Evolutionary conservation across 2,329 filamentous ascomycete genomes (phyloP).

Genomic region (Seiridium unicorne): DNA sequence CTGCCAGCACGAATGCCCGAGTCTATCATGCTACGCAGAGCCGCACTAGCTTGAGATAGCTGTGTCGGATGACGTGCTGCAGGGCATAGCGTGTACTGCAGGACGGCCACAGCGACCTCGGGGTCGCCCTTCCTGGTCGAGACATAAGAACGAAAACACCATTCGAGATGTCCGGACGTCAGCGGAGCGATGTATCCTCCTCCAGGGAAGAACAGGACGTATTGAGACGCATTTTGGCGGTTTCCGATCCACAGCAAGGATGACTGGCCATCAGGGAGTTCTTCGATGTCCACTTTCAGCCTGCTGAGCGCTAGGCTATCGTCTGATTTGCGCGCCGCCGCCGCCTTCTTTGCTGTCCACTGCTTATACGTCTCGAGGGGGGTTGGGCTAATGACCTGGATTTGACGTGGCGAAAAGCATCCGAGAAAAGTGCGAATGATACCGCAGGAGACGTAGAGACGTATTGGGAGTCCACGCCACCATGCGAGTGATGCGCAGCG

Average conservation of each 20-base stretch:
- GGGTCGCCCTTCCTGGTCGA: slow-evolving; percentile 7
- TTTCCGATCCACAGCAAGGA: slow-evolving; percentile 12
- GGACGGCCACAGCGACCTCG: slow-evolving; percentile 28
- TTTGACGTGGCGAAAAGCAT: slow-evolving; percentile 7
- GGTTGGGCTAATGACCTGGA: slow-evolving; percentile 8
- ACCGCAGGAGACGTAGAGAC: slow-evolving; percentile 12
- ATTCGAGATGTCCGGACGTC: slow-evolving; percentile 11
- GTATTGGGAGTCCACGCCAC: slow-evolving; percentile 14
- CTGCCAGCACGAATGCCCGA: slow-evolving; percentile 27
- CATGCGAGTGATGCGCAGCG: slow-evolving; percentile 14
- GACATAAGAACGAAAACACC: slow-evolving; percentile 11
- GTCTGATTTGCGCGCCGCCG: background rate
- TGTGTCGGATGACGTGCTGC: slow-evolving; percentile 28
- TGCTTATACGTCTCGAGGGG: slow-evolving; percentile 3
- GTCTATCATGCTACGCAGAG: slow-evolving; percentile 26
- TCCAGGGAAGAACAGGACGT: slow-evolving; percentile 12
- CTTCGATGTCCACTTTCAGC: slow-evolving; percentile 8
- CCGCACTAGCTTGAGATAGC: slow-evolving; percentile 29
- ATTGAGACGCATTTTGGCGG: slow-evolving; percentile 4
- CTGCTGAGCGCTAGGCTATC: slow-evolving; percentile 7
- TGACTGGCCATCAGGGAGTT: slow-evolving; percentile 6
- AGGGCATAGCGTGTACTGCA: slow-evolving; percentile 33
- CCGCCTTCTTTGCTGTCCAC: background rate
- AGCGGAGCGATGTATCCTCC: slow-evolving; percentile 10
- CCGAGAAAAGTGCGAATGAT: slow-evolving; percentile 10